phyloP scores from a whole-genome alignment of 1,139 yeast genomes.

The Tardiomyces blankii region DNA sequence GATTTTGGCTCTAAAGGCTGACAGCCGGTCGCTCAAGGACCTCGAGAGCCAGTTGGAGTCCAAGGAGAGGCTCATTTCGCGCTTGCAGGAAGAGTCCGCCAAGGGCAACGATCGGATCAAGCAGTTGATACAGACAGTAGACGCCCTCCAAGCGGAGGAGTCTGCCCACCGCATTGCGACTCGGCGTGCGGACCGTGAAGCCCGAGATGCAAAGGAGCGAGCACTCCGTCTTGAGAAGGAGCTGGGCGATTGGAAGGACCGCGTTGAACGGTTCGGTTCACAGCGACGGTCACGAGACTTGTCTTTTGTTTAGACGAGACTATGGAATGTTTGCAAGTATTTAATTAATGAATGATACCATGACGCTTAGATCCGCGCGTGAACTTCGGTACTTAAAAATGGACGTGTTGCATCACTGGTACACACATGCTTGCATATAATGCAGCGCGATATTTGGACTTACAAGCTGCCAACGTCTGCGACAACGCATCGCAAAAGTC shows the following conservation, averaged over 20 bases:
- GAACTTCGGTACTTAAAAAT: too few relatives aligned
- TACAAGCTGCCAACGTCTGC: too few relatives aligned
- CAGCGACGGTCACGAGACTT: neutral
- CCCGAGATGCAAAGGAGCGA: conserved; percentile 43
- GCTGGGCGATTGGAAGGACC: conserved; percentile 47
- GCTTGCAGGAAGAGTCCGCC: conserved; percentile 21
- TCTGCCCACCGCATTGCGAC: conserved; percentile 31
- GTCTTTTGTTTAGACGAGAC: neutral
- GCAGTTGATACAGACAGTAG: conserved; percentile 29
- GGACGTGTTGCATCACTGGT: too few relatives aligned
- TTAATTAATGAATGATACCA: too few relatives aligned
- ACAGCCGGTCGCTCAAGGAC: conserved; percentile 20
- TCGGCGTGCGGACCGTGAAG: conserved; percentile 37
- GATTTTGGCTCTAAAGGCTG: conserved; percentile 16
- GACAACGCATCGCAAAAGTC: too few relatives aligned
- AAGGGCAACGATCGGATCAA: conserved; percentile 27
- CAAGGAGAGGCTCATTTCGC: conserved; percentile 1
- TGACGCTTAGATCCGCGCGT: too few relatives aligned
- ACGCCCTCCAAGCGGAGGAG: conserved; percentile 33
- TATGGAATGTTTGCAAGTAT: neutral
- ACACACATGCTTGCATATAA: too few relatives aligned
- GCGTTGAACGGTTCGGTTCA: conserved; percentile 22
- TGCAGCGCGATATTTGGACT: too few relatives aligned
- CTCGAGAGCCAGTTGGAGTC: conserved; percentile 7
- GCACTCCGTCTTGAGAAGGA: conserved; percentile 52